These are phyloP conservation scores for Claviceps digitariae DNA, from an alignment of 2,329 filamentous ascomycete species.

Conservation along the genomic window DNA sequence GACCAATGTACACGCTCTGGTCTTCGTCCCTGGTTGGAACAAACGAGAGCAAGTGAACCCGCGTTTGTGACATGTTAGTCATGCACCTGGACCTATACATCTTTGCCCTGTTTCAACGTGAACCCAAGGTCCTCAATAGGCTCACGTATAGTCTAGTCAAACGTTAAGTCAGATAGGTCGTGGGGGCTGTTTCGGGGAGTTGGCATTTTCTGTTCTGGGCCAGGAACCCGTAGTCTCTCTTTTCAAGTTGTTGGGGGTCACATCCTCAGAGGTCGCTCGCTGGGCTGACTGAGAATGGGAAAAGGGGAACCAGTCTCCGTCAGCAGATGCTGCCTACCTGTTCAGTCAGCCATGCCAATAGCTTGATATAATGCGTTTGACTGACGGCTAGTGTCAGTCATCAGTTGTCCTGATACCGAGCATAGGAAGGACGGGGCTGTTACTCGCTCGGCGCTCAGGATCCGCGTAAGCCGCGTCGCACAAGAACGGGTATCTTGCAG, in stretches of 20 bases:
- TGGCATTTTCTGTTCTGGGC: not conserved
- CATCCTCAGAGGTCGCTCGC: not conserved
- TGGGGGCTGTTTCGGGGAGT: not conserved
- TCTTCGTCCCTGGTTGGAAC: too few relatives aligned
- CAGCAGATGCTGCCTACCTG: too few relatives aligned
- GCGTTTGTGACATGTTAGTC: not conserved
- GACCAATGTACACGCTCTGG: too few relatives aligned
- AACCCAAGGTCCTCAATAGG: not conserved
- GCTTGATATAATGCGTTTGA: not conserved
- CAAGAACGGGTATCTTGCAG: not conserved
- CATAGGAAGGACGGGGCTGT: not conserved
- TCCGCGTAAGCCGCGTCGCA: not conserved
- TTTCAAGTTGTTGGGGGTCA: too few relatives aligned
- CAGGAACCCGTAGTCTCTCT: too few relatives aligned
- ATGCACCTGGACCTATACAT: not conserved
- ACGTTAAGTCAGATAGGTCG: not conserved
- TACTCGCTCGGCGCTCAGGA: not conserved
- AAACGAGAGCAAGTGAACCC: not conserved
- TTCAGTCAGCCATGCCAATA: not conserved
- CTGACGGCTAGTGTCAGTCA: not conserved
- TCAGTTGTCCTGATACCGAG: not conserved
- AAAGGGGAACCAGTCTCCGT: not conserved
- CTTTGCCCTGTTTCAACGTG: not conserved
- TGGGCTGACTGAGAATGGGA: not conserved
- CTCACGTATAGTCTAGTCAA: not conserved